Conservation (phyloP, 805 yeast species). For the Myxozyma neotropica region DNA sequence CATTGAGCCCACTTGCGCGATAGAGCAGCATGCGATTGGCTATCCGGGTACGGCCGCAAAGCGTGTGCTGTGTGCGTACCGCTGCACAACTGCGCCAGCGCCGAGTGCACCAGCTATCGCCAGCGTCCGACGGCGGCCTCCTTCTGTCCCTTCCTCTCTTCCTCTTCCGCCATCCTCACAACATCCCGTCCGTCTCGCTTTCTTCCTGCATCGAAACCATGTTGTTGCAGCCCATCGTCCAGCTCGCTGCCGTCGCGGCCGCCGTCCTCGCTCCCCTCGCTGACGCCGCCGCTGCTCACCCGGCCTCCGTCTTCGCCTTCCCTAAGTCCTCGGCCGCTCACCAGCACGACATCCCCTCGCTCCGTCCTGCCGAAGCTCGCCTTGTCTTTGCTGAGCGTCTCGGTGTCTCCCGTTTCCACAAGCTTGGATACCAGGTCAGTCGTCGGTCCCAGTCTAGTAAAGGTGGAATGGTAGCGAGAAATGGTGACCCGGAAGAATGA, state of each 20-base stretch:
- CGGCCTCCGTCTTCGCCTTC: constrained; percentile 34
- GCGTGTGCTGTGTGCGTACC: background rate
- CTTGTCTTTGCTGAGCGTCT: constrained; percentile 55
- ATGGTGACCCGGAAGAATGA: too few relatives aligned
- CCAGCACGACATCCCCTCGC: constrained; percentile 31
- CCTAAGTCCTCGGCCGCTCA: constrained; percentile 25
- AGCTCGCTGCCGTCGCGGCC: constrained; percentile 31
- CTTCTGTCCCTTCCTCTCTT: background rate
- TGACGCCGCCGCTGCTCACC: constrained; percentile 31
- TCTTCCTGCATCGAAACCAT: constrained; percentile 3
- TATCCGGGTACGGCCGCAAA: constrained; percentile 5
- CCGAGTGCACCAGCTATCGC: background rate
- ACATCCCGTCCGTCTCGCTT: constrained; percentile 1
- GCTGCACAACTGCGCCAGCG: constrained; percentile 4
- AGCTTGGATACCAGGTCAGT: constrained; percentile 32
- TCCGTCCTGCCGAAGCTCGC: constrained; percentile 62
- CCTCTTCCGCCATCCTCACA: background rate
- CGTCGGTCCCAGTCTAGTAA: background rate
- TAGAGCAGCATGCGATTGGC: constrained; percentile 17
- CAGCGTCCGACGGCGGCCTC: constrained; percentile 4
- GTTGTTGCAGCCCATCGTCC: constrained; percentile 30
- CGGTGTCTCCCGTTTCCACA: constrained; percentile 35
- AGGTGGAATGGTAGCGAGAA: too few relatives aligned
- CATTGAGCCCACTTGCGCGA: background rate
- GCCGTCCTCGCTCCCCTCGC: constrained; percentile 23